These are phyloP conservation scores for Apium graveolens DNA, from an alignment of 129 eudicot species.

Conservation along the genomic window DNA sequence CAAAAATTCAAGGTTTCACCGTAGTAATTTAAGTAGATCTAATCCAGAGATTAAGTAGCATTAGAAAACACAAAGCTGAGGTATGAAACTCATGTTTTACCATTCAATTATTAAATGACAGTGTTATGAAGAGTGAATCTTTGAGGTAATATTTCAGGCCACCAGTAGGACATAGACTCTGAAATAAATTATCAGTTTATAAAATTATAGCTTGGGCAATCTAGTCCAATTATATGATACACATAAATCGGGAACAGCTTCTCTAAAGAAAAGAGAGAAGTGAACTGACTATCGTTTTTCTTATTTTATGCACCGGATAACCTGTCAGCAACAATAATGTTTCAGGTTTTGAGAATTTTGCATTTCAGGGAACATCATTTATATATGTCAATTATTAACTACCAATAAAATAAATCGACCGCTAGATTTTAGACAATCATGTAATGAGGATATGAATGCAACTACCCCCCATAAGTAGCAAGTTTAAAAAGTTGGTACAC, in stretches of 20 bases:
- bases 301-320: neutral
- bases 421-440: neutral
- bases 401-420: neutral
- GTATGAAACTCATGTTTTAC: neutral
- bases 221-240: neutral
- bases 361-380: neutral
- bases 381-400: neutral
- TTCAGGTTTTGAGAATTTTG: neutral
- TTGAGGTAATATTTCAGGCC: neutral
- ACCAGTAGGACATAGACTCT: neutral
- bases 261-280: neutral
- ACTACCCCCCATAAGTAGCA: conserved; percentile 5
- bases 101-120: neutral
- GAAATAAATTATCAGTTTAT: neutral
- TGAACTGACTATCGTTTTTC: neutral
- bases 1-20: neutral
- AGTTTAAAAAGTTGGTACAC: conserved; percentile 3
- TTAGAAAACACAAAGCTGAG: neutral
- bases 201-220: neutral
- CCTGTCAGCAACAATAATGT: neutral
- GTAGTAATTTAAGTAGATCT: neutral
- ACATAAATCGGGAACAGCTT: neutral
- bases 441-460: conserved; percentile 1
- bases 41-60: neutral
- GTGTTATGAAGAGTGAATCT: neutral